Conservation (phyloP, 805 yeast species). For the Starmerella gropengiesseri region DNA sequence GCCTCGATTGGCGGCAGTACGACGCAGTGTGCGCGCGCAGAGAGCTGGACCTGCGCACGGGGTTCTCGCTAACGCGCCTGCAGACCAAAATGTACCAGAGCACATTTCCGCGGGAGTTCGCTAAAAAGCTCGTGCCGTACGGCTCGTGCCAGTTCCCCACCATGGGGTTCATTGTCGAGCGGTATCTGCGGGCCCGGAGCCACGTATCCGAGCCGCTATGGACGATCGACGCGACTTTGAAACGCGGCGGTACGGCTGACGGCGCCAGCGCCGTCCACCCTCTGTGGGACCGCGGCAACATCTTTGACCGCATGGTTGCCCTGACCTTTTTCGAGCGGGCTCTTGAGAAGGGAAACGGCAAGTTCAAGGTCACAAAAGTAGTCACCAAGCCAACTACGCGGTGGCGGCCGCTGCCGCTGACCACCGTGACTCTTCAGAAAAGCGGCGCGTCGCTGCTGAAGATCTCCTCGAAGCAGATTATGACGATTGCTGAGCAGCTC, state of each 20-base stretch:
- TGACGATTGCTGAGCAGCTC: conserved; percentile 68
- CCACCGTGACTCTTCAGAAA: conserved; percentile 88
- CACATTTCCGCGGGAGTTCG: conserved; percentile 27
- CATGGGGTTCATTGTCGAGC: conserved; percentile 87
- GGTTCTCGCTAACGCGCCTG: conserved; percentile 77
- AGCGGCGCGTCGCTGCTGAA: conserved; percentile 66
- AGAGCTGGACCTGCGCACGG: conserved; percentile 82
- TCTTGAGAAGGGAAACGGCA: conserved; percentile 34
- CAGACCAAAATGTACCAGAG: conserved; percentile 40
- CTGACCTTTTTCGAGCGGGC: conserved; percentile 59
- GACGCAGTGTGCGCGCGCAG: conserved; percentile 77
- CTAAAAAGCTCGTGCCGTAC: conserved; percentile 48
- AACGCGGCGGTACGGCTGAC: conserved; percentile 19
- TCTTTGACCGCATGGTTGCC: conserved; percentile 64
- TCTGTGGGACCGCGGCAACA: conserved; percentile 59
- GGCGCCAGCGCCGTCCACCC: conserved; percentile 31
- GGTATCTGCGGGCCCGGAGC: conserved; percentile 61
- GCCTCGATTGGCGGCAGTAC: conserved; percentile 56
- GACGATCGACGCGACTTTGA: conserved; percentile 48
- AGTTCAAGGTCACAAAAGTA: conserved; percentile 43
- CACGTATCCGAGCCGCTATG: conserved; percentile 76
- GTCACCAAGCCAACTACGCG: conserved; percentile 57
- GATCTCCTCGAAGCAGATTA: conserved; percentile 67
- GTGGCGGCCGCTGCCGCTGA: conserved; percentile 78
- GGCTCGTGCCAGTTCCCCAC: conserved; percentile 97